Conservation (phyloP, 2,329 filamentous ascomycete genomes). For the Davidsoniella neocaledoniae region DNA sequence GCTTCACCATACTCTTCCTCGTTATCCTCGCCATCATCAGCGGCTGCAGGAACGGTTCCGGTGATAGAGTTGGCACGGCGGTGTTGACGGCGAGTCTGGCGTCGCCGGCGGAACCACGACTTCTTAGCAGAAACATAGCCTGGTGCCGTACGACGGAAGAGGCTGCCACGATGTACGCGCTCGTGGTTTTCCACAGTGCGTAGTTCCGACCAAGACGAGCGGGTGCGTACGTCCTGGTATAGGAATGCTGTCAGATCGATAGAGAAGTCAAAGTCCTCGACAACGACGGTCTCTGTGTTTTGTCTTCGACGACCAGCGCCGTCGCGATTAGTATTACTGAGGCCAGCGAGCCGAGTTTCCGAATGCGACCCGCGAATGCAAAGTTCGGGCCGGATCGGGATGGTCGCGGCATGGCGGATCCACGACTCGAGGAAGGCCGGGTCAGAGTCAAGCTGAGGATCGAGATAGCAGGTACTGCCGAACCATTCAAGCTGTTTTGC, state of each 20-base stretch:
- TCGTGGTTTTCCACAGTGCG: slow-evolving; percentile 39
- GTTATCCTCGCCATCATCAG: slow-evolving; percentile 17
- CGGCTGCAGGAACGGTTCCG: too few relatives aligned
- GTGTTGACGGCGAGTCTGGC: slow-evolving; percentile 7
- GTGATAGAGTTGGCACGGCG: slow-evolving; percentile 12
- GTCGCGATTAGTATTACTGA: not conserved
- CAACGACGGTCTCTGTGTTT: slow-evolving; percentile 27
- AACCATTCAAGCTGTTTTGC: slow-evolving; percentile 14
- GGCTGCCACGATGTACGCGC: slow-evolving; percentile 47
- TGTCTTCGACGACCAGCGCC: slow-evolving; percentile 16
- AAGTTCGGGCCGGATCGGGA: slow-evolving; percentile 37
- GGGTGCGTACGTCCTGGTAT: slow-evolving; percentile 26
- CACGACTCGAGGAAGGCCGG: slow-evolving; percentile 27
- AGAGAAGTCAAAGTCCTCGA: slow-evolving; percentile 42
- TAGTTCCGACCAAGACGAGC: slow-evolving; percentile 27
- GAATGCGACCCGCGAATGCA: slow-evolving; percentile 36
- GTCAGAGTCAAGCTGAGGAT: slow-evolving; percentile 28
- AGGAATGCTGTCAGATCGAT: slow-evolving; percentile 44
- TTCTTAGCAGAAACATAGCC: slow-evolving; percentile 20
- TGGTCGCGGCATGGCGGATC: slow-evolving; percentile 25
- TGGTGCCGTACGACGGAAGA: slow-evolving; percentile 34
- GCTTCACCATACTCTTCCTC: slow-evolving; percentile 14
- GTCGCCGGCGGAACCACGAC: slow-evolving; percentile 1
- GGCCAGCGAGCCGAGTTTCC: slow-evolving; percentile 18
- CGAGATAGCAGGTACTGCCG: slow-evolving; percentile 24